Evolutionary conservation across 345 rosid genomes (phyloP).

Genomic region (Turnera subulata): DNA sequence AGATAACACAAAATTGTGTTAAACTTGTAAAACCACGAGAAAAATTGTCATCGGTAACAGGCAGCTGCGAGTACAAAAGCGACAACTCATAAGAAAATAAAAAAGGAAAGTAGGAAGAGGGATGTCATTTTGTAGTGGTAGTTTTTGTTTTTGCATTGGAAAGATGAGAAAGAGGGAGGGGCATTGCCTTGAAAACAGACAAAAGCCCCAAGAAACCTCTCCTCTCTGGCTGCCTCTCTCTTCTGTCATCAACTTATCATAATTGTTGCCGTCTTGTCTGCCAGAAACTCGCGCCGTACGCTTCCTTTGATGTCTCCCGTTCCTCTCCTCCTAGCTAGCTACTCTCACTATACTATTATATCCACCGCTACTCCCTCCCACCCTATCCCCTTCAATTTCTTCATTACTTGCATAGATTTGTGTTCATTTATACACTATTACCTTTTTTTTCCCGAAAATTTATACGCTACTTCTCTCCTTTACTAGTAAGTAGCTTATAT

Average conservation of each 20-base stretch:
- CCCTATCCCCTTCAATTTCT: too few relatives aligned
- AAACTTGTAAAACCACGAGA: constrained; percentile 12
- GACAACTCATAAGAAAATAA: constrained; percentile 13
- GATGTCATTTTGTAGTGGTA: not conserved
- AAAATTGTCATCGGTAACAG: not conserved
- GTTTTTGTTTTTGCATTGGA: not conserved
- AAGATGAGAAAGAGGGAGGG: not conserved
- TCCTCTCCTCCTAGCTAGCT: not conserved
- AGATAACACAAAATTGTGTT: not conserved
- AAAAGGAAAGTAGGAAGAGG: not conserved
- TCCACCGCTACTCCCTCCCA: too few relatives aligned
- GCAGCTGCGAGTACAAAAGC: constrained; percentile 11
- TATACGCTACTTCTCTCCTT: too few relatives aligned
- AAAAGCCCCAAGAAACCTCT: not conserved
- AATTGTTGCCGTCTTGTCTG: constrained; percentile 8
- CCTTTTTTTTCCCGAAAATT: too few relatives aligned
- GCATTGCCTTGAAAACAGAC: constrained; percentile 3
- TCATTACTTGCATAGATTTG: too few relatives aligned
- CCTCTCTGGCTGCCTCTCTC: not conserved
- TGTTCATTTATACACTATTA: too few relatives aligned
- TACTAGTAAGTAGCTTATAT: too few relatives aligned
- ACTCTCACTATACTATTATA: not conserved
- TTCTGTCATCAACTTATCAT: constrained; percentile 6
- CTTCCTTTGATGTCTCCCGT: constrained; percentile 7
- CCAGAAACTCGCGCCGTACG: constrained; percentile 18